Evolutionary conservation across 805 yeast genomes (phyloP), one percentile per base, ranked within the genome.

Genomic region (Teunomyces funiuensis): DNA sequence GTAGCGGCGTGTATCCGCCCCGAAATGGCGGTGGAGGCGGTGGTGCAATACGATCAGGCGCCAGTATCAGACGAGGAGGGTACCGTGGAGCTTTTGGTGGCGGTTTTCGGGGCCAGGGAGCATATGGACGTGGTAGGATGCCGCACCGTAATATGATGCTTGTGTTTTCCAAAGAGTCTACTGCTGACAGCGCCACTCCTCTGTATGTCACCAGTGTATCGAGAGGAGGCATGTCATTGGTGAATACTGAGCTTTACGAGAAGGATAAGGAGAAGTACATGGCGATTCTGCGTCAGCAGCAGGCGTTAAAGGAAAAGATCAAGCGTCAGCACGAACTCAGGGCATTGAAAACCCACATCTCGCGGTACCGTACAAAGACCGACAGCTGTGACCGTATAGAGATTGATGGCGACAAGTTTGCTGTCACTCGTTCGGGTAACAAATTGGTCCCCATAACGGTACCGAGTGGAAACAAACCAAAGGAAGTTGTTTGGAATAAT

Each of bases 381-480:
- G 77, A 71, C 38, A 55, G 58, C 43, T 69, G 72, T 40, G 83
- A 80, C 49, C 61, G 82, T 28, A 49, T 71, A 7, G 37, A 51
- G 10, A 61, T 79, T 8, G 65, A 68, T 23, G 72, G 71, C 3
- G 63, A 63, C n/a, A 55, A 58, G 23, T 79, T 66, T 55, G 78
- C 80, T 0, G 62, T 73, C 3, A 52, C 67, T 1, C 53, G 61
- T 13, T 55, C 60, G 22, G 79, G 77, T 1, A 59, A 63, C 3
- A 61, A 60, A 37, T 56, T 80, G 23, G 65, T 71, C 0, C 69
- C 76, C 0, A 51, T 77, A 9, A 47, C 55, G 11, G 50, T 57
- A 5, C 54, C 58, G 6, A 41, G 36, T 13, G 47, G 47, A 14
- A 37, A 45, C 14, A 46, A 44, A 13, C 44, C 59, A 3, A 43